These are phyloP conservation scores for Lodderomyces margitis DNA, from an alignment of 1,139 yeast species.

Conservation along the genomic window DNA sequence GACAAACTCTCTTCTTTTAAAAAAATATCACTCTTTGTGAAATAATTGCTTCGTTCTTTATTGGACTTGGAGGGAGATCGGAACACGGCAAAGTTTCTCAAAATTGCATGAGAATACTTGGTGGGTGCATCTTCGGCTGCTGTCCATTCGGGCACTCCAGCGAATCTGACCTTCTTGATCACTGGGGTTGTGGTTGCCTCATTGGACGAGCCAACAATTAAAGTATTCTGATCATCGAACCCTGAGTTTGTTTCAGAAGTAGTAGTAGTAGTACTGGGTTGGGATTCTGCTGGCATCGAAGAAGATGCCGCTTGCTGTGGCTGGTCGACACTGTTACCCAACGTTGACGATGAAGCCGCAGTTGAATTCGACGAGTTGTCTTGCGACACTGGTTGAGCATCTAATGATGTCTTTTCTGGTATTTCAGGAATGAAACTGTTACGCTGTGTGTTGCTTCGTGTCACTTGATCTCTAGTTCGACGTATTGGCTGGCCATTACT, in stretches of 20 bases:
- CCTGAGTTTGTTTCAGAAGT: neutral
- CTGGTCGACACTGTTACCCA: conserved; percentile 2
- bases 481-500: conserved; percentile 8
- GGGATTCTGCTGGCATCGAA: neutral
- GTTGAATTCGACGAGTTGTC: conserved; percentile 1
- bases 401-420: conserved; percentile 6
- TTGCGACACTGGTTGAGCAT: neutral
- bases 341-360: conserved; percentile 4
- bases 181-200: conserved; percentile 6
- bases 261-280: neutral
- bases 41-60: conserved; percentile 13
- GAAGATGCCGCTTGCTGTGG: conserved; percentile 4
- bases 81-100: conserved; percentile 46
- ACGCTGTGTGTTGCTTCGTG: conserved; percentile 32
- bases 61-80: conserved; percentile 22
- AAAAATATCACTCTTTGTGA: conserved; percentile 42
- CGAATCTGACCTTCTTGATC: conserved; percentile 47
- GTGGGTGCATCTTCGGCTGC: conserved; percentile 59
- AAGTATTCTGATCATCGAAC: neutral
- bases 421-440: conserved; percentile 25
- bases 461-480: conserved; percentile 31
- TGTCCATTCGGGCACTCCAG: conserved; percentile 51
- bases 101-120: conserved; percentile 43
- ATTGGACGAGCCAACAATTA: neutral
- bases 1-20: conserved; percentile 54